phyloP scores from a whole-genome alignment of 257 asterid genomes.

The Jacaranda mimosifolia region DNA sequence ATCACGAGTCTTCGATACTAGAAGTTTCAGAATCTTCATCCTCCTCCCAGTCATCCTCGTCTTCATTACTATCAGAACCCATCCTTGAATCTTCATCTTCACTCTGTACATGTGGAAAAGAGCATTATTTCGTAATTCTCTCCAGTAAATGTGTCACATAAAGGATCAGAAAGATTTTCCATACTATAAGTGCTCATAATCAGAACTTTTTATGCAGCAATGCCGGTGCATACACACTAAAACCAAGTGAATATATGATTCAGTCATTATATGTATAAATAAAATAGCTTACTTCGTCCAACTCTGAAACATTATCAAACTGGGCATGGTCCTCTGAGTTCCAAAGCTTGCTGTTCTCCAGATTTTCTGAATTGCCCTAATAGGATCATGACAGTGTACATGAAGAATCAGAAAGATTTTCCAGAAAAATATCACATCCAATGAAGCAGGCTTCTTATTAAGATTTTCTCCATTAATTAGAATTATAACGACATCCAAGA shows the following conservation, averaged over 20 bases:
- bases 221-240: not conserved
- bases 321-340: conserved; percentile 48
- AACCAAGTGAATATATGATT: not conserved
- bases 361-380: conserved; percentile 62
- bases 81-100: conserved; percentile 64
- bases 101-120: conserved; percentile 46
- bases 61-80: conserved; percentile 59
- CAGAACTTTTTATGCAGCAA: conserved; percentile 3
- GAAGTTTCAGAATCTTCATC: conserved; percentile 49
- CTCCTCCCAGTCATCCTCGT: conserved; percentile 54
- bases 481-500: not conserved
- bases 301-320: conserved; percentile 51
- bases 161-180: not conserved
- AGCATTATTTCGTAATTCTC: conserved; percentile 10
- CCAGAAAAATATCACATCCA: not conserved
- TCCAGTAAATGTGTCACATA: not conserved
- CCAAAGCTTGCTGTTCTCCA: conserved; percentile 40
- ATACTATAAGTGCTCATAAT: not conserved
- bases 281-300: conserved; percentile 55
- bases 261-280: conserved; percentile 2
- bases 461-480: not conserved
- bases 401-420: conserved; percentile 8
- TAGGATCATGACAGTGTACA: conserved; percentile 31
- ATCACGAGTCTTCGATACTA: conserved; percentile 41
- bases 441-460: not conserved